A percentile compares a stretch with the other conserved stretches of the same genome.
These are phyloP conservation scores for Plasmopara viticola DNA, from an alignment of 352 stramenopile species.

Conservation along the genomic window DNA sequence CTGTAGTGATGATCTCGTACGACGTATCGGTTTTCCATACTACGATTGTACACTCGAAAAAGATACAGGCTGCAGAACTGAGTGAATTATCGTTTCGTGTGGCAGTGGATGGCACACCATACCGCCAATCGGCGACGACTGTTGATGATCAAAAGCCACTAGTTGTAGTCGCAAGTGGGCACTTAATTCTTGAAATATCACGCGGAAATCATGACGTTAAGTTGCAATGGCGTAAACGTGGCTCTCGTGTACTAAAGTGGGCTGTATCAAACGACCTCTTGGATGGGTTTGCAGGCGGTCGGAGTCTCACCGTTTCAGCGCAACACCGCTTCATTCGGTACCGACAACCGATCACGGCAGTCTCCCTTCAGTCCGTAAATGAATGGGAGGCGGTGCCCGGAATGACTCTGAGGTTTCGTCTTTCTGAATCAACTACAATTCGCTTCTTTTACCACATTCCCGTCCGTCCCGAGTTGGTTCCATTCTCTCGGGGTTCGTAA, in stretches of 20 bases:
- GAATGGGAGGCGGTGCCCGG: constrained; percentile 50
- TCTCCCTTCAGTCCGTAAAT: constrained; percentile 36
- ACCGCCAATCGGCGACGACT: constrained; percentile 60
- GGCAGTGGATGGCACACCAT: constrained; percentile 40
- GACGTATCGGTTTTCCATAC: constrained; percentile 57
- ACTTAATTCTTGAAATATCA: constrained; percentile 47
- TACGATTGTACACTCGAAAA: constrained; percentile 9
- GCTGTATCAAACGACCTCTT: constrained; percentile 50
- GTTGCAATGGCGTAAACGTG: constrained; percentile 72
- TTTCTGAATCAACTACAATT: constrained; percentile 40
- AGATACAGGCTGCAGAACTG: constrained; percentile 15
- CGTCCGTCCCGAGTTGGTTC: constrained; percentile 46
- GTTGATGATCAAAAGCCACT: constrained; percentile 56
- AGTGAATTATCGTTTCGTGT: constrained; percentile 65
- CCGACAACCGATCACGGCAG: constrained; percentile 41
- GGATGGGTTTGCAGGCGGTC: constrained; percentile 60
- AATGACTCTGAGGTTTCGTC: constrained; percentile 46
- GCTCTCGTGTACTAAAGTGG: constrained; percentile 43
- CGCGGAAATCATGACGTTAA: constrained; percentile 39
- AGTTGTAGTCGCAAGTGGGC: constrained; percentile 45
- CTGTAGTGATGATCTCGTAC: constrained; percentile 59
- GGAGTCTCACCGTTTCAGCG: constrained; percentile 54
- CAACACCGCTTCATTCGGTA: constrained; percentile 68
- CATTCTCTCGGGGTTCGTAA: constrained; percentile 43
- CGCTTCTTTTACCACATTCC: constrained; percentile 74